Evolutionary conservation across 1,284 basidiomycete genomes (phyloP), one percentile per base, ranked within the genome.

Genomic region (Ceratobasidium sp.): DNA sequence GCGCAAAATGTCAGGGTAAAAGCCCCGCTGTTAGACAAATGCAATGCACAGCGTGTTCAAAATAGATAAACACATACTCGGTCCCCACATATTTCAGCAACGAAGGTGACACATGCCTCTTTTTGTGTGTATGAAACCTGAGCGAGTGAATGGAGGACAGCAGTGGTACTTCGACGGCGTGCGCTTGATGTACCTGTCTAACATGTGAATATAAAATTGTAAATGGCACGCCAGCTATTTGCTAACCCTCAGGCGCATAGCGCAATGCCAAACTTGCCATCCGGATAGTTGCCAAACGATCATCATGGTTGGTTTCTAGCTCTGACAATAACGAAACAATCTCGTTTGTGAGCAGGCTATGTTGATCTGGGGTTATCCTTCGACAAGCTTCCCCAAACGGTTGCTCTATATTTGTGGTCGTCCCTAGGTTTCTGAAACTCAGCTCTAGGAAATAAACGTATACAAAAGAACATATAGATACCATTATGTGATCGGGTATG

Each of bases 301-400:
- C 50, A 51, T 29, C 45, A 31, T 36, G 17, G 22, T 53, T 53
- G 31, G 44, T 33, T 47, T 72, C 69, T 17, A 57, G 57, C 7
- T 33, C 56, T 6, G 41, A 33, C 7, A 62, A 22, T 29, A 72
- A 72, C 9, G 69, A 60, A 47, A 62, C 57, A 33, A 72, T 62
- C 57, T 72, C 69, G 57, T 47, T 62, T 53, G 57, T 53, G 27
- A 72, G 69, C 5, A 31, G 8, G 14, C 44, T 57, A 51, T 72
- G 69, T 33, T 72, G 69, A 17, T 72, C 69, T 33, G 57, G n/a
- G 19, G 22, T 51, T 31, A 72, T 29, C 41, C 57, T 50, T 53
- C 69, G 56, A n/a, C 69, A 72, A 48, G 69, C 69, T 17, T 72
- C 69, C 41, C 69, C 69, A 47, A 72, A 72, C 45, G 69, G 31